Conservation (phyloP, 2,329 filamentous ascomycete genomes). For the Tolypocladium tropicale region DNA sequence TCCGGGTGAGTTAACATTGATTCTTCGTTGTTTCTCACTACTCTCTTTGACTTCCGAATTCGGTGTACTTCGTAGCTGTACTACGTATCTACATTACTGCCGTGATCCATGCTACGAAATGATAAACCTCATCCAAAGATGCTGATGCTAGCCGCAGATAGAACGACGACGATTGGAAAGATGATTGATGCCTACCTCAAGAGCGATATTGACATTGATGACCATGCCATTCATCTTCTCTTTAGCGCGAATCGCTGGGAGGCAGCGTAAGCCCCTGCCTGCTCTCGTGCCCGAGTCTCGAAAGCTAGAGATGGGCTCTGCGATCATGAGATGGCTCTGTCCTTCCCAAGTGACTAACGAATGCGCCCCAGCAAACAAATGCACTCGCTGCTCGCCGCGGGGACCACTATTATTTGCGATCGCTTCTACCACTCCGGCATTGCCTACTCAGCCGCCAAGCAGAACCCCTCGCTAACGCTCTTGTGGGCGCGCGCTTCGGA, state of each 20-base stretch:
- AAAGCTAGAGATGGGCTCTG: neutral
- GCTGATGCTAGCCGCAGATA: slow-evolving; percentile 39
- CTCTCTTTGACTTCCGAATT: too few relatives aligned
- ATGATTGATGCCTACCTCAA: slow-evolving; percentile 80
- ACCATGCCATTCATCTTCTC: slow-evolving; percentile 81
- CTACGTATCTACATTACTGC: too few relatives aligned
- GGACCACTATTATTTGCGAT: slow-evolving; percentile 74
- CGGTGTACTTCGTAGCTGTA: too few relatives aligned
- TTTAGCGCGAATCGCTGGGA: slow-evolving; percentile 94
- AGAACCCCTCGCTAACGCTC: slow-evolving; percentile 57
- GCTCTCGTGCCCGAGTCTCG: neutral
- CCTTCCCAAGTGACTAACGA: slow-evolving; percentile 3
- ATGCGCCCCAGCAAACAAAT: slow-evolving; percentile 36
- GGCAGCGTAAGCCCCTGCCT: slow-evolving; percentile 33
- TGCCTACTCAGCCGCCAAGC: slow-evolving; percentile 86
- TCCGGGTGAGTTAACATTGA: slow-evolving; percentile 37
- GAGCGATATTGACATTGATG: slow-evolving; percentile 62
- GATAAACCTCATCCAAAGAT: too few relatives aligned
- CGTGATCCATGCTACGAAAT: too few relatives aligned
- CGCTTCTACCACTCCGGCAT: slow-evolving; percentile 93
- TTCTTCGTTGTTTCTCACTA: too few relatives aligned
- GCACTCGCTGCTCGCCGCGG: slow-evolving; percentile 43
- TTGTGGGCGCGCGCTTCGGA: slow-evolving; percentile 80
- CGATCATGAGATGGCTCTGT: too few relatives aligned
- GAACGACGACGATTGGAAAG: slow-evolving; percentile 73